A percentile compares a stretch with the other conserved stretches of the same genome.
Evolutionary conservation across 768 basidiomycete genomes (phyloP).

Genomic region (Hortiboletus flavorubellus): DNA sequence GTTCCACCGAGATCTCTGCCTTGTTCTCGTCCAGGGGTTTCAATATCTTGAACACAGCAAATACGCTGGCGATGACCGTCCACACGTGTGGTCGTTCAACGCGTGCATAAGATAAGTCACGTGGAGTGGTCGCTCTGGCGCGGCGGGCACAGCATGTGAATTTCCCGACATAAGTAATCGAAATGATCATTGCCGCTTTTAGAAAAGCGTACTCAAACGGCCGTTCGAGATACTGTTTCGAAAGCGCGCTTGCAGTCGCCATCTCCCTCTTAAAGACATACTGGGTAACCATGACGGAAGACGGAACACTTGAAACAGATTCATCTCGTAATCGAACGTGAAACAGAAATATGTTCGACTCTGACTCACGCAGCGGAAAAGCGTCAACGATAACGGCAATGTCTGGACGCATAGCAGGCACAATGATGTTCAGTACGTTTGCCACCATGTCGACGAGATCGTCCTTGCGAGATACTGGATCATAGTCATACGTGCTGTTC

Average conservation of each 20-base stretch:
- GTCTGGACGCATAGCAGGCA: not conserved
- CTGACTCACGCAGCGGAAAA: not conserved
- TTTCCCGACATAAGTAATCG: no score
- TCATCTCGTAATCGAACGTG: no score
- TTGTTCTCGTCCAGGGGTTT: not conserved
- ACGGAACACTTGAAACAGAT: no score
- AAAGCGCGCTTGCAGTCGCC: no score
- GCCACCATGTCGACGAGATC: not conserved
- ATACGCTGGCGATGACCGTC: not conserved
- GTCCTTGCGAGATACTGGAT: not conserved
- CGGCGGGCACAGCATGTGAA: no score
- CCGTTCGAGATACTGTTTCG: no score
- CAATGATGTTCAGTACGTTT: not conserved
- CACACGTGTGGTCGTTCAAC: not conserved
- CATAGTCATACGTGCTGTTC: slow-evolving; percentile 1
- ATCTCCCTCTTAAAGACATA: not conserved
- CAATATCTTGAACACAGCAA: not conserved
- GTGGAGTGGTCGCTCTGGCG: no score
- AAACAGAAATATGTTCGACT: not conserved
- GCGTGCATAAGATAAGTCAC: no score
- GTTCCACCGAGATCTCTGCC: slow-evolving; percentile 1
- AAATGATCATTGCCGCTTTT: not conserved
- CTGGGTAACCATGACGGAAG: no score
- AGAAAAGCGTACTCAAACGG: no score
- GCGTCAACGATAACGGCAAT: not conserved